Evolutionary conservation across 1,139 yeast genomes (phyloP), one percentile per base, ranked within the genome.

Genomic region (Diutina mesorugosa): DNA sequence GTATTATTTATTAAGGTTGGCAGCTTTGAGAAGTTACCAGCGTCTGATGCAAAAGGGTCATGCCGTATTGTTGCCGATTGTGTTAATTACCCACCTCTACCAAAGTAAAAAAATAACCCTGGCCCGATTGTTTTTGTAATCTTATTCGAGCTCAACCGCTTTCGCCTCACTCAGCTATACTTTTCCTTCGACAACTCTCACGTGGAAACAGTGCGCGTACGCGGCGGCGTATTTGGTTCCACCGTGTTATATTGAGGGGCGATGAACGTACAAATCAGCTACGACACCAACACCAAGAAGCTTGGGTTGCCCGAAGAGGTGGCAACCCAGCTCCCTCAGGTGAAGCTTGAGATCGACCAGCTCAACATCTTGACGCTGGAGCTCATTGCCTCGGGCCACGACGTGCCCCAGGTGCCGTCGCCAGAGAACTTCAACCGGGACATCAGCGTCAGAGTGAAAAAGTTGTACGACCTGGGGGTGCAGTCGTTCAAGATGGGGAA

Each of bases 391-490:
- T 70, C 77, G 57, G 84, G 83, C 51, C 73, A 81, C 30, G 93
- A 87, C 57, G 82, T 88, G 12, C 88, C 88, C 46, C 90, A 95
- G 9, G 78, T 80, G 21, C 82, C 85, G n/a, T 65, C 78, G 0
- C 70, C 71, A 21, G 83, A 80, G 56, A 69, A 68, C 30, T 80
- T 77, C 70, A 78, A 80, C 63, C 81, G 82, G 59, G 83, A 81
- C 60, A 68, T 87, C 60, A 76, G 85, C 18, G 79, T 79, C 59
- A 79, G 88, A 80, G 81, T 89, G 57, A 83, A 81, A 62, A 87
- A 87, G 65, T 73, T 90, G 66, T 85, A 85, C 60, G 90, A 85
- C 58, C 74, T 86, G 18, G 97, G 95, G 1, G 78, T 85, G 7
- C 78, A 75, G 54, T 76, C 85, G 9, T 77, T 88, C 66, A 81